A percentile compares a stretch with the other conserved stretches of the same genome.
These are phyloP conservation scores for Pyricularia sp. DNA, from an alignment of 2,329 filamentous ascomycete genomes.

Conservation along the genomic window DNA sequence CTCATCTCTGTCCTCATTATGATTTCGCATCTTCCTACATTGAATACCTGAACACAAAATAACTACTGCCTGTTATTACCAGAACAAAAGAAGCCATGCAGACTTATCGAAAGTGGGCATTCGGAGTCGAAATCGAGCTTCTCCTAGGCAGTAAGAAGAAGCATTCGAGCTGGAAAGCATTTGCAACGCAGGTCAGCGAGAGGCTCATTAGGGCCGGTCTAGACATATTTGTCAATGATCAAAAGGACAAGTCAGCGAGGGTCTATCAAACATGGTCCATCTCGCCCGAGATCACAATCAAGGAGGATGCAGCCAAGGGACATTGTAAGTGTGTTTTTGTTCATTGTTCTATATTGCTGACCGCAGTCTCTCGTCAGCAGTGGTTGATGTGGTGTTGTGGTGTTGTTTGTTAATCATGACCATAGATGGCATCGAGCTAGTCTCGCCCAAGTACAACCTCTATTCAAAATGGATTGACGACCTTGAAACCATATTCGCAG, in stretches of 20 bases:
- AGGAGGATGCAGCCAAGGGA: constrained; percentile 19
- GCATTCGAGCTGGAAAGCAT: constrained; percentile 19
- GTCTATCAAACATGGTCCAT: constrained; percentile 28
- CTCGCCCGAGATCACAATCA: constrained; percentile 26
- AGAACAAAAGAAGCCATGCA: background rate
- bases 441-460: constrained; percentile 24
- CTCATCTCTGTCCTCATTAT: no score
- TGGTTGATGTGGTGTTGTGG: no score
- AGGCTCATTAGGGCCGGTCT: constrained; percentile 14
- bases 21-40: no score
- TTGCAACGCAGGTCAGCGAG: constrained; percentile 24
- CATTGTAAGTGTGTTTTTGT: constrained; percentile 21
- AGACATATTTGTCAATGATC: constrained; percentile 12
- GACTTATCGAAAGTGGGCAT: constrained; percentile 13
- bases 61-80: no score
- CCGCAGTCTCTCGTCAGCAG: background rate
- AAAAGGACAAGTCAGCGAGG: constrained; percentile 15
- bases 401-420: background rate
- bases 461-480: constrained; percentile 18
- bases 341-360: background rate
- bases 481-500: constrained; percentile 20
- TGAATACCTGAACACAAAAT: no score
- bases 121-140: constrained; percentile 29
- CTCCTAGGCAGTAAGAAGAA: constrained; percentile 23
- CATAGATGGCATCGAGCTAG: constrained; percentile 23